Evolutionary conservation across 139 green algal species (phyloP).

Genomic region (Chlamydomonas incerta): DNA sequence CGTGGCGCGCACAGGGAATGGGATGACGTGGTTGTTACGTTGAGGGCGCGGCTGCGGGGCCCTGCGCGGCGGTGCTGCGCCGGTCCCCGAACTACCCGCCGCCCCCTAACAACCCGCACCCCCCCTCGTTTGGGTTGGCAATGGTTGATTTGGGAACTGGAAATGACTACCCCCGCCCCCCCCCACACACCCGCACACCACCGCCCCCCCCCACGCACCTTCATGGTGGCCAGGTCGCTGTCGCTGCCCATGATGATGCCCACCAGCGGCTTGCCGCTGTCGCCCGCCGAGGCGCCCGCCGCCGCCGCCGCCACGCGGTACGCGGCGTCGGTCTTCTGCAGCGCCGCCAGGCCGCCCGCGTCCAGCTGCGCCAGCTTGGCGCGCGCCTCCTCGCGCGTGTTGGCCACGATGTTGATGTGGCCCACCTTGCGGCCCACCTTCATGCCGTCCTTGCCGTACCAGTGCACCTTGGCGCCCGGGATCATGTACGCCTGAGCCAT

Average conservation of each 20-base stretch:
- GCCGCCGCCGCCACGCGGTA: not conserved
- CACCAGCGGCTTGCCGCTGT: constrained; percentile 62
- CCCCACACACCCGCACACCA: no score
- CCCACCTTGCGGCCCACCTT: constrained; percentile 63
- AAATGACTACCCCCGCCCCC: no score
- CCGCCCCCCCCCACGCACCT: constrained; percentile 15
- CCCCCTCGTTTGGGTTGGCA: no score
- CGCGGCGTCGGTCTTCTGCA: constrained; percentile 34
- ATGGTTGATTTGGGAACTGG: no score
- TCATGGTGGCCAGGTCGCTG: constrained; percentile 95
- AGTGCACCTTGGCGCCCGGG: constrained; percentile 88
- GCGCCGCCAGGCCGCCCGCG: constrained; percentile 50
- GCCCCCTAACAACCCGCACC: no score
- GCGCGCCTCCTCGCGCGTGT: constrained; percentile 56
- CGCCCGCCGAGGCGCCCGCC: not conserved
- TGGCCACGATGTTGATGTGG: constrained; percentile 90
- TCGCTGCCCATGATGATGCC: constrained; percentile 99
- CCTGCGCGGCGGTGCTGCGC: no score
- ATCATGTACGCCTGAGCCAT: constrained; percentile 79
- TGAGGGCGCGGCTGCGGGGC: no score
- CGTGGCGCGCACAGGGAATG: no score
- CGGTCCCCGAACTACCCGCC: no score
- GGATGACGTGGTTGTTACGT: no score
- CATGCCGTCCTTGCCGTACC: constrained; percentile 93
- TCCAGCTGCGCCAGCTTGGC: constrained; percentile 73